Percentiles rank a stretch among this genome's conserved stretches.
These are phyloP conservation scores for Tulasnella sp. DNA, from an alignment of 768 basidiomycete genomes.

Conservation along the genomic window DNA sequence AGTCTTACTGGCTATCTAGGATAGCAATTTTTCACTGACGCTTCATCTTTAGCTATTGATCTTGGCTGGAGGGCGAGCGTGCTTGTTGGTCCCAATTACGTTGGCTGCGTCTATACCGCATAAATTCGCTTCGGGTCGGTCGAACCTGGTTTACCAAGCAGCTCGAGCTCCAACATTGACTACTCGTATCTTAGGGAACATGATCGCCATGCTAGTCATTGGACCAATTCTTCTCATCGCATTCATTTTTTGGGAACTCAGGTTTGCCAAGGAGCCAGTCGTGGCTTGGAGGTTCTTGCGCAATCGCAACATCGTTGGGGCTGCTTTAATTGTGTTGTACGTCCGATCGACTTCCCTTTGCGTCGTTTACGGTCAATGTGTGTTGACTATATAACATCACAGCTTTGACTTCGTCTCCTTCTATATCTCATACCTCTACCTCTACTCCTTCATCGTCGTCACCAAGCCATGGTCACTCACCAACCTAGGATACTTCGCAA, in stretches of 20 bases:
- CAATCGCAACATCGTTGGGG: slow-evolving; percentile 50
- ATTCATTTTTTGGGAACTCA: slow-evolving; percentile 40
- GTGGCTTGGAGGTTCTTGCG: slow-evolving; percentile 47
- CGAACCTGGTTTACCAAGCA: slow-evolving; percentile 16
- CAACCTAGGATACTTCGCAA: slow-evolving; percentile 52
- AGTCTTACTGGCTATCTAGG: background rate
- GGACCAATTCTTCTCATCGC: slow-evolving; percentile 37
- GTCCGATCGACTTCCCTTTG: slow-evolving; percentile 40
- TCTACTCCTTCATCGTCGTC: slow-evolving; percentile 55
- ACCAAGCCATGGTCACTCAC: slow-evolving; percentile 43
- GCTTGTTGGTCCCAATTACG: no score
- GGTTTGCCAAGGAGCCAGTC: slow-evolving; percentile 46
- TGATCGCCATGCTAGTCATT: slow-evolving; percentile 42
- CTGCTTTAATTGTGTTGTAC: slow-evolving; percentile 50
- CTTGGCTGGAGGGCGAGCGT: no score
- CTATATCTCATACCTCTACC: slow-evolving; percentile 57
- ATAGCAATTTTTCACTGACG: background rate
- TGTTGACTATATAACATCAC: background rate
- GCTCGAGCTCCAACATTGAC: background rate
- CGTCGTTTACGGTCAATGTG: background rate
- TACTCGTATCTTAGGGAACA: slow-evolving; percentile 31
- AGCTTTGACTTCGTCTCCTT: slow-evolving; percentile 23
- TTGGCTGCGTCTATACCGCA: background rate
- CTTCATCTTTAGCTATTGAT: background rate
- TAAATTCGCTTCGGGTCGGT: background rate